Evolutionary conservation across 495 filamentous ascomycete species (phyloP).

Genomic region (Chaetomidium leptoderma): DNA sequence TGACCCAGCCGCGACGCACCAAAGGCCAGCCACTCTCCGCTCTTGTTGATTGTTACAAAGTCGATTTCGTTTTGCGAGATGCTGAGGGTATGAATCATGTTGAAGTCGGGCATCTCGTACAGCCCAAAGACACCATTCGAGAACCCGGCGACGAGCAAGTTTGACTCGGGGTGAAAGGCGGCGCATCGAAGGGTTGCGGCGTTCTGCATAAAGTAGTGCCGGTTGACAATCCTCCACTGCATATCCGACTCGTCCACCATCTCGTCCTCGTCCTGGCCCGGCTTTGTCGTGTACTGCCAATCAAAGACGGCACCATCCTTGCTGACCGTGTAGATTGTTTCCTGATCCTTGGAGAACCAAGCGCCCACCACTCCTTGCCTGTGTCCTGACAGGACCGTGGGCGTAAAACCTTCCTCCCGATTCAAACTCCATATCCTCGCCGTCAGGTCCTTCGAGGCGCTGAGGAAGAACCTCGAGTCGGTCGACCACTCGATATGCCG

Average conservation of each 20-base stretch:
- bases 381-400: constrained; percentile 85
- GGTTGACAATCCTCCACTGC: constrained; percentile 81
- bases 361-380: constrained; percentile 79
- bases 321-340: constrained; percentile 57
- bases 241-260: constrained; percentile 55
- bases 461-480: constrained; percentile 92
- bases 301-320: constrained; percentile 55
- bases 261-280: constrained; percentile 54
- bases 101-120: constrained; percentile 97
- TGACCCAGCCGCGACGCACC: constrained; percentile 95
- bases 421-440: constrained; percentile 91
- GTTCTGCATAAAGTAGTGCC: constrained; percentile 89
- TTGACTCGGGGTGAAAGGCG: constrained; percentile 78
- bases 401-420: constrained; percentile 79
- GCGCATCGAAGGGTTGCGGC: constrained; percentile 83
- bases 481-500: constrained; percentile 86
- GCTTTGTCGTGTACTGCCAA: constrained; percentile 62
- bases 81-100: constrained; percentile 81
- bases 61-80: constrained; percentile 96
- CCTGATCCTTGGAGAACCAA: constrained; percentile 91
- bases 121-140: constrained; percentile 90
- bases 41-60: constrained; percentile 84
- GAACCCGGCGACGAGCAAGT: constrained; percentile 86
- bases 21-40: constrained; percentile 96
- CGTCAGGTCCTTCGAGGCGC: constrained; percentile 85